Base-by-base conservation (phyloP, 2,329 filamentous ascomycete genomes). In the Colletotrichum horii region DNA sequence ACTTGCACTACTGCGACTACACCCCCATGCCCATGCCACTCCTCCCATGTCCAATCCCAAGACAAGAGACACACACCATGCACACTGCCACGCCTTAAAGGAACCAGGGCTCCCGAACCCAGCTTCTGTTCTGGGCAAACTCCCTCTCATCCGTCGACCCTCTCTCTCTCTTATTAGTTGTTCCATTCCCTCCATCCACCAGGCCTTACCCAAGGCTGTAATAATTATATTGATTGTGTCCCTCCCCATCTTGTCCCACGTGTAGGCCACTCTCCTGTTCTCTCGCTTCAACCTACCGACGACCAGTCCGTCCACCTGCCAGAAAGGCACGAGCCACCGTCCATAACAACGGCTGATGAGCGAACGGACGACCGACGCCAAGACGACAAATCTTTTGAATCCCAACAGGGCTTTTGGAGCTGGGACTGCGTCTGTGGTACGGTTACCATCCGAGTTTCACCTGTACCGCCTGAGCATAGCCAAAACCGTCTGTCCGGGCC, bases 101-200 rank as follows among this genome's bases (percentile, higher is more conserved):
- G 71, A 70, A 75, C 71, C 74, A 61, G 71, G 73, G 55, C 74
- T 70, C 74, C 74, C 71, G 71, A 76, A 32, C 66, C 71, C 71
- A 71, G 61, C 71, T 75, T 71, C 66, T 62, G 60, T 62, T 75
- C 55, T 62, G n/a, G 43, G 36, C 71, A 60, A 24, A 26, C 60
- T 66, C 67, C 66, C 48, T 75, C 34, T 61, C 52, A 43, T 58
- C 62, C 70, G 52, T 74, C 71, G 32, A 24, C 52, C 70, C 64
- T 61, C 58, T 61, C 14, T 61, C 43, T 74, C 36, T 60, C n/a
- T 61, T 55, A 32, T 61, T 60, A 65, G 55, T 28, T 22, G 19
- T 62, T 36, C 22, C 38, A 43, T 22, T 48, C n/a, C 36, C 34
- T 48, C 32, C 16, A 15, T 34, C 28, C 32, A 56, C 28, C 15